A percentile compares a stretch with the other conserved stretches of the same genome.
Evolutionary conservation across 1,139 yeast species (phyloP).

Genomic region (Saccharomyces hybrid): DNA sequence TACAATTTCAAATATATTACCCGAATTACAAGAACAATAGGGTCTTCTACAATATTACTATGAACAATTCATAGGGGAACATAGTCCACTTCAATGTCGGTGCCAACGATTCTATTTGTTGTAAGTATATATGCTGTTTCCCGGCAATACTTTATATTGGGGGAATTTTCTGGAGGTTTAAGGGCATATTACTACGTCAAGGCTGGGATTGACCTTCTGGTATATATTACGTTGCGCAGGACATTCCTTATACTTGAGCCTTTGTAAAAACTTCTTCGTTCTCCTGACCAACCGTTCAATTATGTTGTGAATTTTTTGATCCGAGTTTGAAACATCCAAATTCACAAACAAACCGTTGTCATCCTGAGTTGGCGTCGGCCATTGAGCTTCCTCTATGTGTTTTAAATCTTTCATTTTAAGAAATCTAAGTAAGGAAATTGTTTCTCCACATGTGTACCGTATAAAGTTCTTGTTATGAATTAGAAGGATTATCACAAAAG

Average conservation of each 20-base stretch:
- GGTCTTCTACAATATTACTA: not conserved
- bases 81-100: not conserved
- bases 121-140: not conserved
- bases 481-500: constrained; percentile 5
- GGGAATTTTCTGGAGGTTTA: not conserved
- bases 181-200: not conserved
- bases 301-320: not conserved
- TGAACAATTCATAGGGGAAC: not conserved
- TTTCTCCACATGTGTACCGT: too few relatives aligned
- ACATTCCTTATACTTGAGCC: constrained; percentile 7
- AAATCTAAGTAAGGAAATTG: not conserved
- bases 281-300: not conserved
- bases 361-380: not conserved
- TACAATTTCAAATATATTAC: not conserved
- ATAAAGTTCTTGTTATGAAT: constrained; percentile 5
- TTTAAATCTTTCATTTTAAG: not conserved
- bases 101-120: not conserved
- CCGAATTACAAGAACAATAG: not conserved
- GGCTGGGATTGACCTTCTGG: constrained; percentile 5
- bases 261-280: constrained; percentile 4
- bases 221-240: constrained; percentile 4
- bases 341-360: not conserved
- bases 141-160: not conserved
- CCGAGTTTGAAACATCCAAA: not conserved
- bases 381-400: not conserved